Evolutionary conservation across 2,329 filamentous ascomycete species (phyloP), one percentile per base, ranked within the genome.

Genomic region (Cytospora chrysosperma): DNA sequence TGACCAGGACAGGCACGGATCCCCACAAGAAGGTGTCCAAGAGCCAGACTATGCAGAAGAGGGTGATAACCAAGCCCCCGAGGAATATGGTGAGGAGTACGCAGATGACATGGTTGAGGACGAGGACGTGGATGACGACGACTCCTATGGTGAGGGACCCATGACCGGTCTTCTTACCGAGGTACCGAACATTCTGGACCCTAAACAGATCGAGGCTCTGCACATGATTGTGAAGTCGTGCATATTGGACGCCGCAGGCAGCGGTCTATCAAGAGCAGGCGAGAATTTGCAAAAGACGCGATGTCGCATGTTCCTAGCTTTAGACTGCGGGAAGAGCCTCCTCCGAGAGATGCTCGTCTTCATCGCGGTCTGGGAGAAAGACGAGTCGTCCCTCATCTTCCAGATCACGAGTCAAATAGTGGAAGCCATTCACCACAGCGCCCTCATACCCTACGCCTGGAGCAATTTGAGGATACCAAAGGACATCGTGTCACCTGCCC

Each of bases 191-290:
- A 96, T 97, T 43, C 82, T 98, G 32, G 93, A 96, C 51, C 94
- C 94, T 0, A 93, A 93, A 62, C 94, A 98, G 76, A 97, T 97
- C 60, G 94, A 98, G 75, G 93, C 95, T 7, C 79, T 98, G 59
- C 94, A 96, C 61, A 97, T 97, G 93, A 96, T 97, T 65, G 89
- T 98, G 70, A 97, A 97, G 79, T 93, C 92, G 17, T 96, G 93
- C 67, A 96, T 98, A 59, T 87, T 97, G 26, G 91, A 96, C 70
- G 88, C 87, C n/a, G 82, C 86, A 64, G 91, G 90, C 65, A 89
- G 90, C 67, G 86, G 88, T 0, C 78, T 86, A 9, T 90, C 88
- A 52, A 76, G 80, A 12, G 83, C 83, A 15, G 89, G 88, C 21
- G 90, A 92, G 72, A 96, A 94, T 72, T 88, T 97, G 77, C 93